Percentiles rank a stretch among this genome's conserved stretches.
These are phyloP conservation scores for Zalerion maritima DNA, from an alignment of 495 filamentous ascomycete genomes.

Conservation along the genomic window DNA sequence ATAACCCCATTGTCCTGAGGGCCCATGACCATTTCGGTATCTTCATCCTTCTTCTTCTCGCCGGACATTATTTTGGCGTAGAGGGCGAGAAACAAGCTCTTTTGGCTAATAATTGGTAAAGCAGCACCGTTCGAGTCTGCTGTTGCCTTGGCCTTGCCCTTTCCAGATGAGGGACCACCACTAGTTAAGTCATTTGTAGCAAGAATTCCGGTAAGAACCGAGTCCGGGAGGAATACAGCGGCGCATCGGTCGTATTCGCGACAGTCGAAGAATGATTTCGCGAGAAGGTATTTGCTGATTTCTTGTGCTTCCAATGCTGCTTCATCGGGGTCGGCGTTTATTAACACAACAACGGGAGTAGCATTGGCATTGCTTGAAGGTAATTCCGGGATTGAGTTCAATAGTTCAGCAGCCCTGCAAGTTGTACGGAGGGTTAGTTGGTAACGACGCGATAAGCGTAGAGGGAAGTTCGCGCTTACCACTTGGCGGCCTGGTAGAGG, in stretches of 20 bases:
- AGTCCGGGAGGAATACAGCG: slow-evolving; percentile 70
- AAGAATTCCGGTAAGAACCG: slow-evolving; percentile 47
- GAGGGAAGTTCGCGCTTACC: slow-evolving; percentile 35
- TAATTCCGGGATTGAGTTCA: slow-evolving; percentile 54
- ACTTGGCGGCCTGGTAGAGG: slow-evolving; percentile 94
- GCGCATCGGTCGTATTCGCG: slow-evolving; percentile 92
- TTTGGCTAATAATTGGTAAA: slow-evolving; percentile 59
- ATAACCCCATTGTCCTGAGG: slow-evolving; percentile 76
- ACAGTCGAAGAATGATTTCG: slow-evolving; percentile 91
- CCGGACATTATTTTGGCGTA: slow-evolving; percentile 89
- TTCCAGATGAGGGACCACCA: slow-evolving; percentile 25
- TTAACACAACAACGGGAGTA: slow-evolving; percentile 20
- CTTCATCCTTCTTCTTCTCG: slow-evolving; percentile 92
- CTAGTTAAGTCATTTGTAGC: slow-evolving; percentile 26
- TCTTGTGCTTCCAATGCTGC: slow-evolving; percentile 67
- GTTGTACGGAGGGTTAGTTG: slow-evolving; percentile 4
- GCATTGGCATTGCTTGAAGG: slow-evolving; percentile 23
- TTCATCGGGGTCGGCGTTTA: slow-evolving; percentile 48
- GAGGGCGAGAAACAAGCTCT: slow-evolving; percentile 78
- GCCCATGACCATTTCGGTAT: slow-evolving; percentile 93
- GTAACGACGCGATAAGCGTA: slow-evolving; percentile 4
- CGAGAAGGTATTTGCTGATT: slow-evolving; percentile 68
- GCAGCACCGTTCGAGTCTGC: slow-evolving; percentile 20
- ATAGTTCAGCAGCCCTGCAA: slow-evolving; percentile 85
- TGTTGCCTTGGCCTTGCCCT: slow-evolving; percentile 41